phyloP scores from a whole-genome alignment of 176 grass and related monocot species.

The Carex pumila region DNA sequence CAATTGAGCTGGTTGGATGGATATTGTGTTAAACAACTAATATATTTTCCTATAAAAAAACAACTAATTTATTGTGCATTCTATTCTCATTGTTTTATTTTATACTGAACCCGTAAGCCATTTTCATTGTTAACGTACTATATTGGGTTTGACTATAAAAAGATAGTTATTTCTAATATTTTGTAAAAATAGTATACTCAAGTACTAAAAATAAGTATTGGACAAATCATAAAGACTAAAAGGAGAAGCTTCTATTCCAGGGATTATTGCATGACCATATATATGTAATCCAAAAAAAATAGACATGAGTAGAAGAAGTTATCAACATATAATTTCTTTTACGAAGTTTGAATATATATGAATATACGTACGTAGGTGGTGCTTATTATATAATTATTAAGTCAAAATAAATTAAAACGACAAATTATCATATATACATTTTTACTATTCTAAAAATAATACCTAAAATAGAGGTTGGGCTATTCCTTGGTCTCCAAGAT shows the following conservation, averaged over 20 bases:
- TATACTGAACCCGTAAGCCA: too few species aligned
- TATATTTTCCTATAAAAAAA: background rate
- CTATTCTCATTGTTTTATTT: too few species aligned
- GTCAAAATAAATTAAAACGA: background rate
- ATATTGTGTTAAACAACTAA: background rate
- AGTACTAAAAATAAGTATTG: too few species aligned
- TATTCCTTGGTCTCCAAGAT: too few species aligned
- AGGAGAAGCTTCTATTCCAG: too few species aligned
- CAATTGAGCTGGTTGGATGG: background rate
- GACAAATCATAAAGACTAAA: too few species aligned
- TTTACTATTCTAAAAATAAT: background rate
- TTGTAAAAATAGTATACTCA: too few species aligned
- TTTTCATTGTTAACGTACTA: background rate
- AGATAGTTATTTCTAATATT: background rate
- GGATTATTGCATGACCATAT: too few species aligned
- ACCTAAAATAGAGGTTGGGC: background rate
- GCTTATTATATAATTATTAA: conserved; percentile 2
- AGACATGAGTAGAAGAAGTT: too few species aligned
- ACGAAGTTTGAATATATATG: background rate
- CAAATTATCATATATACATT: background rate
- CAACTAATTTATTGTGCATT: background rate
- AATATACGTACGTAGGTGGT: background rate
- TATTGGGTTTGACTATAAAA: background rate
- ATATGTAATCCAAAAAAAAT: too few species aligned
- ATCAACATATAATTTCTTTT: background rate